A percentile compares a stretch with the other conserved stretches of the same genome.
These are phyloP conservation scores for Pholiota conissans DNA, from an alignment of 768 basidiomycete genomes.

Conservation along the genomic window DNA sequence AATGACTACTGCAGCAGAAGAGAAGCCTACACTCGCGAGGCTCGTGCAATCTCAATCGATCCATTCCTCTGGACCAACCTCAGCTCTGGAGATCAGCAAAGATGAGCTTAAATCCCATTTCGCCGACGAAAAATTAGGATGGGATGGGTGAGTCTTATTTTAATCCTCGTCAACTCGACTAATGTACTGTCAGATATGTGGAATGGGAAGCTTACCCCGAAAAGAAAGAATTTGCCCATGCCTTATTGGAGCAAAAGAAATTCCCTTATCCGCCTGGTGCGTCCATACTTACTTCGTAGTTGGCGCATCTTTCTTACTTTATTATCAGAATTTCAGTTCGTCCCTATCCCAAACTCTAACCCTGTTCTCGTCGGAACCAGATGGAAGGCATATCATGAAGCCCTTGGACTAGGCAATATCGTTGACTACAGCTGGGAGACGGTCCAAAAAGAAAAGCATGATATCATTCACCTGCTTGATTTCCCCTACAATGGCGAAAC, in stretches of 20 bases:
- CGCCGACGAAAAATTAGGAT: slow-evolving; percentile 5
- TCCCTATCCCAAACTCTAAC: slow-evolving; percentile 12
- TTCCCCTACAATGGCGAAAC: slow-evolving; percentile 18
- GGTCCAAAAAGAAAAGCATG: slow-evolving; percentile 15
- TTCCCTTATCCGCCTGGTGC: slow-evolving; percentile 14
- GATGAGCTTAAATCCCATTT: background rate
- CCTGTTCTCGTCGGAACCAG: slow-evolving; percentile 11
- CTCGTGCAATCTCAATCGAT: background rate
- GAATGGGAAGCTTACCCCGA: slow-evolving; percentile 15
- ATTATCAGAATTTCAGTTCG: slow-evolving; percentile 11
- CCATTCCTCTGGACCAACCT: background rate
- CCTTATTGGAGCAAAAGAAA: slow-evolving; percentile 6
- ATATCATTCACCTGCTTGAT: slow-evolving; percentile 14
- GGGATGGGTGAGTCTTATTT: background rate
- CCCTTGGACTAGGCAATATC: slow-evolving; percentile 12
- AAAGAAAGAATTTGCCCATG: slow-evolving; percentile 11
- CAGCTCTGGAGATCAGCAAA: background rate
- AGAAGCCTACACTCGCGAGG: background rate
- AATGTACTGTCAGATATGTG: slow-evolving; percentile 4
- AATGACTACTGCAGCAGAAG: background rate
- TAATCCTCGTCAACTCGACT: background rate
- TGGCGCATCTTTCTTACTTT: too few relatives aligned
- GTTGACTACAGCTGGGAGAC: slow-evolving; percentile 13
- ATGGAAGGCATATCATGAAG: slow-evolving; percentile 16
- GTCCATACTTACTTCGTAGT: background rate